phyloP scores from a whole-genome alignment of 108 stramenopile genomes.

The Schizochytrium sp. region DNA sequence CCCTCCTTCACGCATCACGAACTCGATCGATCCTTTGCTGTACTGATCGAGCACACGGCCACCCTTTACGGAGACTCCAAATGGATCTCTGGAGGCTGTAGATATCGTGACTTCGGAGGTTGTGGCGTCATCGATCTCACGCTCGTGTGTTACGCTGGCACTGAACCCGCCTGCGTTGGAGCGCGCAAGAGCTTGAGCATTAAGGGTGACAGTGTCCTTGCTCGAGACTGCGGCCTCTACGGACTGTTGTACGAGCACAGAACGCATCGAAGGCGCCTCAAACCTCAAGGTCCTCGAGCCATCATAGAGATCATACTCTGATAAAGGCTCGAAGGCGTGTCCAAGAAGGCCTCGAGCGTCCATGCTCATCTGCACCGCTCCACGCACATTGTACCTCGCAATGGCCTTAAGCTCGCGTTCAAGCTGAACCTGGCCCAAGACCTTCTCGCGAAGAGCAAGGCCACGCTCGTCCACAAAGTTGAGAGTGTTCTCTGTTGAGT shows the following conservation, averaged over 20 bases:
- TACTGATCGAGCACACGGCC: constrained; percentile 38
- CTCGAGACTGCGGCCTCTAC: constrained; percentile 16
- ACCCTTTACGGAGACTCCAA: constrained; percentile 35
- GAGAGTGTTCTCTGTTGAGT: background rate
- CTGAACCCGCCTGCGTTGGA: background rate
- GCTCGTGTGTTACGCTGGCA: constrained; percentile 39
- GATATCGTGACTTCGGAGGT: background rate
- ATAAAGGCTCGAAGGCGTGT: constrained; percentile 3
- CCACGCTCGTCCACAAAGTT: constrained; percentile 55
- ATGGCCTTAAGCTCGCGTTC: constrained; percentile 59
- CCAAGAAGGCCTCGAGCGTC: constrained; percentile 33
- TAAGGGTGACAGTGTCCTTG: background rate
- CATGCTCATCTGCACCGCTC: constrained; percentile 52
- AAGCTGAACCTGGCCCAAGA: constrained; percentile 43
- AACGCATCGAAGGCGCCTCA: background rate
- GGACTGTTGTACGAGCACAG: constrained; percentile 30
- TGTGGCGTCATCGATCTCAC: constrained; percentile 1
- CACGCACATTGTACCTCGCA: constrained; percentile 56
- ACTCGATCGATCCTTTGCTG: constrained; percentile 42
- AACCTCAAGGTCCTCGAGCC: constrained; percentile 8
- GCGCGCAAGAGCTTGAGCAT: constrained; percentile 37
- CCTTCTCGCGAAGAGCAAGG: constrained; percentile 21
- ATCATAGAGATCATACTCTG: constrained; percentile 7
- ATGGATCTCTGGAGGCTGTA: background rate
- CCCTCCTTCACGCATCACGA: constrained; percentile 14